Base-by-base conservation (phyloP, 148 eudicot species). In the Fagopyrum tataricum region DNA sequence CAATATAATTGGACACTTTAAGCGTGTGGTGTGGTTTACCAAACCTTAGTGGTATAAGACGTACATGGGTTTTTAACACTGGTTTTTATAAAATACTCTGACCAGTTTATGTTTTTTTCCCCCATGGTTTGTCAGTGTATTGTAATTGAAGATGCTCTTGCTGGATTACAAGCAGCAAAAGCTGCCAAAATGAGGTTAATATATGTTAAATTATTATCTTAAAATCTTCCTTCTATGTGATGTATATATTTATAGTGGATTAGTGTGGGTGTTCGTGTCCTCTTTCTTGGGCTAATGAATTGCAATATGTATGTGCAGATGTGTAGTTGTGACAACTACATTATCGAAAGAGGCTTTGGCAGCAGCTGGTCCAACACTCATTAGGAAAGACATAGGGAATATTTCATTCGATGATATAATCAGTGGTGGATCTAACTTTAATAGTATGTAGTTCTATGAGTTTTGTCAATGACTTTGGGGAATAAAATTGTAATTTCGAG, bases 141-240 rank as follows among this genome's bases (percentile, higher is more conserved):
- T 73, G 98, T 95, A 39, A 95, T 95, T 82, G 98, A 95, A 88
- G 98, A 95, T 80, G 98, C 98, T 67, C 82, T 91, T 73, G 98
- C 98, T 51, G 98, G 98, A 74, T 85, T 95, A 70, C 96, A 95
- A 84, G 98, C 98, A 76, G 98, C 98, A 77, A 84, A 88, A 24
- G 88, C 98, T 20, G 97, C 98, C 71, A 73, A 86, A 71, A 95
- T 95, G 97, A 95, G 98, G 98, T 91, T 78, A 64, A 44, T 67
- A 14, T 67, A 14, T 76, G 66, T 67, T 52, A 52, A 49, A 41
- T 17, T 64, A 48, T 21, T 17, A 62, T 39, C 66, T 41, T 3
- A 58, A 23, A 58, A 58, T 58, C 31, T 58, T 23, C 64, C 14
- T 23, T 23, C 37, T 58, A 21, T 58, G 23, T 23, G 15, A 21